Percentiles rank a stretch among this genome's conserved stretches.
Evolutionary conservation across 2,329 filamentous ascomycete genomes (phyloP).

Genomic region (Immersiporthe knoxdaviesiana): DNA sequence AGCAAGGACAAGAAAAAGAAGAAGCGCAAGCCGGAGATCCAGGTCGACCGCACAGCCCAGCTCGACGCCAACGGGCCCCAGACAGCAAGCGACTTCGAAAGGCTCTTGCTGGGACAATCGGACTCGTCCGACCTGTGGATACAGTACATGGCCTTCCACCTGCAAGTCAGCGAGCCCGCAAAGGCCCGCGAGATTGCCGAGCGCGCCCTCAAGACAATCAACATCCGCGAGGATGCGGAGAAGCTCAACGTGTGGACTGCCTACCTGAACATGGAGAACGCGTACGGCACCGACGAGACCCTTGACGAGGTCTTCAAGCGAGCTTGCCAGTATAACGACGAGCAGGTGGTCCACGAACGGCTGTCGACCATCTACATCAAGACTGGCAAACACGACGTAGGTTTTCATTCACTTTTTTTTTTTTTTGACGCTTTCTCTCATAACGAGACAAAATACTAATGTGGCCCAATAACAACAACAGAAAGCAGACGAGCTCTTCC

Average conservation of each 20-base stretch:
- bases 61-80: constrained; percentile 87
- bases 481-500: constrained; percentile 89
- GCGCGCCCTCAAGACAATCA: constrained; percentile 87
- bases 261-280: constrained; percentile 89
- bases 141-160: constrained; percentile 98
- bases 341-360: constrained; percentile 85
- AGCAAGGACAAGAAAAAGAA: constrained; percentile 65
- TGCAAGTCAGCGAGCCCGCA: constrained; percentile 85
- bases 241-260: constrained; percentile 97
- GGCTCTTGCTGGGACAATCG: constrained; percentile 86
- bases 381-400: constrained; percentile 80
- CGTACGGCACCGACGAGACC: constrained; percentile 81
- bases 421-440: too few species aligned
- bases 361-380: constrained; percentile 95
- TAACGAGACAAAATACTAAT: constrained; percentile 3
- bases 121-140: constrained; percentile 96
- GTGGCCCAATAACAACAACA: constrained; percentile 44
- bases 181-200: constrained; percentile 89
- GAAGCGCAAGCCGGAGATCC: constrained; percentile 73
- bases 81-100: constrained; percentile 89
- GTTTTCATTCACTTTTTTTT: too few species aligned
- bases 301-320: constrained; percentile 87
- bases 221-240: constrained; percentile 86
- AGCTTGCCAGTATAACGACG: constrained; percentile 91
- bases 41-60: constrained; percentile 89